A percentile compares a stretch with the other conserved stretches of the same genome.
These are phyloP conservation scores for Fusarium circinatum DNA, from an alignment of 2,329 filamentous ascomycete genomes.

Conservation along the genomic window DNA sequence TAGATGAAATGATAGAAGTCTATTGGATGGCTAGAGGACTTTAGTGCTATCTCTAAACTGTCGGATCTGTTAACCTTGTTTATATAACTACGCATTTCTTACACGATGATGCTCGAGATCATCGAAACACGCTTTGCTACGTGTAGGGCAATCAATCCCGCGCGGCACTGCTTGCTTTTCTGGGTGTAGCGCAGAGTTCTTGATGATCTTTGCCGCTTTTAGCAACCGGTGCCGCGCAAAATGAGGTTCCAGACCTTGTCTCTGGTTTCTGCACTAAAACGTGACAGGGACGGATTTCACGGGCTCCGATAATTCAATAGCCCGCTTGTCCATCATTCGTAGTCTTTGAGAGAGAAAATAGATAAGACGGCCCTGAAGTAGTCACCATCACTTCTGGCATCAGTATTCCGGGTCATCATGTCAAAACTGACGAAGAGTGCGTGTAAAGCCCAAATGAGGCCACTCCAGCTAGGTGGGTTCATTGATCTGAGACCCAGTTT, in stretches of 20 bases:
- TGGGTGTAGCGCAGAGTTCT: rapidly evolving
- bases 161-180: neutral
- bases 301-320: neutral
- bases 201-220: neutral
- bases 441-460: neutral
- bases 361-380: neutral
- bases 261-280: too few relatives aligned
- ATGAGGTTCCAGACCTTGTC: neutral
- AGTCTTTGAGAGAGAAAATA: neutral
- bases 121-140: neutral
- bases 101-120: neutral
- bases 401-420: neutral
- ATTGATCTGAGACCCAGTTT: rapidly evolving
- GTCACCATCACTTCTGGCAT: neutral
- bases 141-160: neutral
- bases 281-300: neutral
- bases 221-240: neutral
- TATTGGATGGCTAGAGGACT: neutral
- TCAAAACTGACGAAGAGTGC: neutral
- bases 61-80: neutral
- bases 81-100: neutral
- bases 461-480: neutral
- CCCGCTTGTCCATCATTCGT: neutral
- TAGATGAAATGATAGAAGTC: rapidly evolving
- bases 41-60: neutral